phyloP scores from a whole-genome alignment of 306 rosid species.

The Fragaria ananassa region DNA sequence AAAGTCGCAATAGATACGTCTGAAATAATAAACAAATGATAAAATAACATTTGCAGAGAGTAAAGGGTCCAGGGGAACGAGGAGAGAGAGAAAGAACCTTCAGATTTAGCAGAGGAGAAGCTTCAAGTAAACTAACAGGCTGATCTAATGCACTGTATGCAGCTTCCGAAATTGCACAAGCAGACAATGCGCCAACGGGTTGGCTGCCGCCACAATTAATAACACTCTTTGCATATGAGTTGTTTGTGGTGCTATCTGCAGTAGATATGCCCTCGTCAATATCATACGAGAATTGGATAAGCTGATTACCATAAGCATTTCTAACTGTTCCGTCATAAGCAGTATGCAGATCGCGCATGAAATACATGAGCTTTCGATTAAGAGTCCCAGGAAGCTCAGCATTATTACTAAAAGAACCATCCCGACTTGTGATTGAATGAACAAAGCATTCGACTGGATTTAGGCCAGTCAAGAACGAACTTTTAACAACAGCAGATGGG shows the following conservation, averaged over 20 bases:
- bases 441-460: slow-evolving; percentile 91
- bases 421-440: slow-evolving; percentile 87
- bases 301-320: slow-evolving; percentile 73
- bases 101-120: slow-evolving; percentile 85
- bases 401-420: slow-evolving; percentile 85
- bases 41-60: neutral
- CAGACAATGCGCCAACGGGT: slow-evolving; percentile 88
- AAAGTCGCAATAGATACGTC: neutral
- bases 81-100: slow-evolving; percentile 42
- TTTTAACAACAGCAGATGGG: slow-evolving; percentile 77
- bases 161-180: slow-evolving; percentile 94
- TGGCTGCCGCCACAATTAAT: slow-evolving; percentile 40
- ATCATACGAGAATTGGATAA: slow-evolving; percentile 67
- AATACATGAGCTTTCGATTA: slow-evolving; percentile 73
- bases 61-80: neutral
- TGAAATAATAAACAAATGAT: neutral
- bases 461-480: slow-evolving; percentile 77
- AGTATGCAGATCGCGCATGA: slow-evolving; percentile 75
- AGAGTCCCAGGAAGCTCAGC: slow-evolving; percentile 96
- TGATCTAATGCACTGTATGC: slow-evolving; percentile 97
- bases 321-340: slow-evolving; percentile 95
- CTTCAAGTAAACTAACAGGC: slow-evolving; percentile 86
- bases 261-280: slow-evolving; percentile 28
- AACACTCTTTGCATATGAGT: slow-evolving; percentile 14
- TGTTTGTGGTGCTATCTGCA: slow-evolving; percentile 10